Base-by-base conservation (phyloP, 2,329 filamentous ascomycete species). In the Botryotinia calthae region DNA sequence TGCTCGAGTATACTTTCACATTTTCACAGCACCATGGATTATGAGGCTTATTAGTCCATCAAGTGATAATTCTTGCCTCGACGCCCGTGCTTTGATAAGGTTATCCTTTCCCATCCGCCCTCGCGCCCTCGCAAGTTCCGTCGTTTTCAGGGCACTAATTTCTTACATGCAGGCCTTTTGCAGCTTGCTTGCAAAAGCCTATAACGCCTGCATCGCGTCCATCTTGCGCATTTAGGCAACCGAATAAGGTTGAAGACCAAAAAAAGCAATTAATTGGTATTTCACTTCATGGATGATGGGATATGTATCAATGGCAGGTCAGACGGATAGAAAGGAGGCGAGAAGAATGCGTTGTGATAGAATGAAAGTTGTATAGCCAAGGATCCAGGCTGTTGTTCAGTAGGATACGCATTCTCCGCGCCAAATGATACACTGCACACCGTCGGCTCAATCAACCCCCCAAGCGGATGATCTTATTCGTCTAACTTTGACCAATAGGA, bases 391-490 rank as follows among this genome's bases (percentile, higher is more conserved):
- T 54, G 28, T 54, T n/a, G 34, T 54, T 48, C 48, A 54, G 46
- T 46, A 25, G 31, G 25, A 51, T 40, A 34, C 44, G 51, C 64
- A 37, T 28, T 66, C 44, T 67, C 34, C 64, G 46, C 64, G 64
- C 64, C 64, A 67, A 67, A 67, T 67, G 64, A 67, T 25, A 66
- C 63, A 54, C 31, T 66, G 31, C 40, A 54, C 31, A 67, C 34
- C 34, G 34, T 54, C 64, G 64, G 48, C 46, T 67, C 64, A 54
- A 54, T 54, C 14, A 7, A 12, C 40, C 46, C 34, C 34, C 34
- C 37, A 54, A 28, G 46, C 31, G 46, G n/a, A 56, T 31, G 25
- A 56, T 67, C 34, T 42, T n/a, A 56, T 67, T 67, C 34, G 65
- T 54, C 25, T 56, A 67, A 48, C 48, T 34, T 56, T 37, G n/a